These are phyloP conservation scores for Penicillium fuscoglaucum DNA, from an alignment of 2,329 filamentous ascomycete species.

Conservation along the genomic window DNA sequence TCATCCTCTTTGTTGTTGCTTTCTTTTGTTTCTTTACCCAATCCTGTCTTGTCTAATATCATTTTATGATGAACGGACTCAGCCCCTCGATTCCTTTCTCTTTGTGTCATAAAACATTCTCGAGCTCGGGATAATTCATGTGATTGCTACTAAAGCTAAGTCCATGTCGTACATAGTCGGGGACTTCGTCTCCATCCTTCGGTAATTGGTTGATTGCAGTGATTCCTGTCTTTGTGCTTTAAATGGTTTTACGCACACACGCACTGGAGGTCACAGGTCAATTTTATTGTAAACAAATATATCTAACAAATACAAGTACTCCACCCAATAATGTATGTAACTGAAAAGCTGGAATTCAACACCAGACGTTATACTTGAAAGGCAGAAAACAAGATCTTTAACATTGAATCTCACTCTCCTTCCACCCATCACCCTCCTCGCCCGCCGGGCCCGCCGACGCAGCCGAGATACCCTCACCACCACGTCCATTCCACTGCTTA, in stretches of 20 bases:
- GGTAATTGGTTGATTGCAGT: neutral
- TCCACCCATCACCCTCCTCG: slow-evolving; percentile 60
- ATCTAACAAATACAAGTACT: neutral
- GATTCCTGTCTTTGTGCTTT: neutral
- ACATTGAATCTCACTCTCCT: slow-evolving; percentile 67
- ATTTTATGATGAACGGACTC: slow-evolving; percentile 27
- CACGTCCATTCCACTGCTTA: slow-evolving; percentile 30
- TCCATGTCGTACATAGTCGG: neutral
- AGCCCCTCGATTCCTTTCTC: slow-evolving; percentile 23
- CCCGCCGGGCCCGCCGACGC: slow-evolving; percentile 49
- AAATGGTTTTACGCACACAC: too few relatives aligned
- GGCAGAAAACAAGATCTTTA: slow-evolving; percentile 34
- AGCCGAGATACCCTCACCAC: slow-evolving; percentile 47
- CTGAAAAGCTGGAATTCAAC: neutral
- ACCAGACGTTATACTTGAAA: slow-evolving; percentile 4
- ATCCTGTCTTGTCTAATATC: slow-evolving; percentile 28
- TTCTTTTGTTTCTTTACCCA: slow-evolving; percentile 12
- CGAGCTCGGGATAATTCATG: slow-evolving; percentile 16
- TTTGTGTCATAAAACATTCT: slow-evolving; percentile 23
- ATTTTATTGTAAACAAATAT: neutral
- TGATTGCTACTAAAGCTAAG: slow-evolving; percentile 5
- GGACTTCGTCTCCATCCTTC: neutral
- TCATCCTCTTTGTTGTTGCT: slow-evolving; percentile 8
- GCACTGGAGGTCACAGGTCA: neutral
- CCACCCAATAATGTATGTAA: slow-evolving; percentile 1